Evolutionary conservation across 2,329 filamentous ascomycete species (phyloP).

Genomic region (Hypoxylon sp.): DNA sequence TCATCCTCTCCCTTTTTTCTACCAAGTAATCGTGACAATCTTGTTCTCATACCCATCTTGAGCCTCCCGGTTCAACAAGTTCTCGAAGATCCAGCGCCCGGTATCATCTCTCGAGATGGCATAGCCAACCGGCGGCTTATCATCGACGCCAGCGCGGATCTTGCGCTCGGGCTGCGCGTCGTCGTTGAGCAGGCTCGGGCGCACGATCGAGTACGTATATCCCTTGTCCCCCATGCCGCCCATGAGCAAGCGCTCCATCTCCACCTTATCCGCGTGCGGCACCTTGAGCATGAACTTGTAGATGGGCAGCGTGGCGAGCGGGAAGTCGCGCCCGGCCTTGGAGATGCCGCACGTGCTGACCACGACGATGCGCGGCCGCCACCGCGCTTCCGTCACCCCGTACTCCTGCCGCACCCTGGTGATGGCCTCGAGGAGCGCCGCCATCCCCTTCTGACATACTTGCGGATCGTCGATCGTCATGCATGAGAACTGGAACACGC

Average conservation of each 20-base stretch:
- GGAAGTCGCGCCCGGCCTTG: slow-evolving; percentile 59
- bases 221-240: slow-evolving; percentile 35
- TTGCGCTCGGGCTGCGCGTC: slow-evolving; percentile 47
- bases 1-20: neutral
- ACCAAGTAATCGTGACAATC: slow-evolving; percentile 57
- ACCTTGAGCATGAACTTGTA: slow-evolving; percentile 60
- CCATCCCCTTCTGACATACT: slow-evolving; percentile 64
- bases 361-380: slow-evolving; percentile 57
- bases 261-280: slow-evolving; percentile 64
- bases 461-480: slow-evolving; percentile 61
- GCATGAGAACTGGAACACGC: slow-evolving; percentile 52
- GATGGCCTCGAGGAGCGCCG: slow-evolving; percentile 60
- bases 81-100: slow-evolving; percentile 63
- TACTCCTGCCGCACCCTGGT: slow-evolving; percentile 47
- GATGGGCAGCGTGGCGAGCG: slow-evolving; percentile 60
- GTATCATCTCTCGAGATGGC: slow-evolving; percentile 64
- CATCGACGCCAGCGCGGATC: slow-evolving; percentile 60
- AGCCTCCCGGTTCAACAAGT: slow-evolving; percentile 52
- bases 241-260: slow-evolving; percentile 59
- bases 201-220: slow-evolving; percentile 58
- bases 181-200: slow-evolving; percentile 57
- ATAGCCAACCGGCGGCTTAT: slow-evolving; percentile 61
- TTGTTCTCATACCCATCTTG: slow-evolving; percentile 54
- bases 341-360: slow-evolving; percentile 62
- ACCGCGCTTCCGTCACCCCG: slow-evolving; percentile 11